Conservation (phyloP, 108 stramenopile species). For the Pelagomonas calceolata region DNA sequence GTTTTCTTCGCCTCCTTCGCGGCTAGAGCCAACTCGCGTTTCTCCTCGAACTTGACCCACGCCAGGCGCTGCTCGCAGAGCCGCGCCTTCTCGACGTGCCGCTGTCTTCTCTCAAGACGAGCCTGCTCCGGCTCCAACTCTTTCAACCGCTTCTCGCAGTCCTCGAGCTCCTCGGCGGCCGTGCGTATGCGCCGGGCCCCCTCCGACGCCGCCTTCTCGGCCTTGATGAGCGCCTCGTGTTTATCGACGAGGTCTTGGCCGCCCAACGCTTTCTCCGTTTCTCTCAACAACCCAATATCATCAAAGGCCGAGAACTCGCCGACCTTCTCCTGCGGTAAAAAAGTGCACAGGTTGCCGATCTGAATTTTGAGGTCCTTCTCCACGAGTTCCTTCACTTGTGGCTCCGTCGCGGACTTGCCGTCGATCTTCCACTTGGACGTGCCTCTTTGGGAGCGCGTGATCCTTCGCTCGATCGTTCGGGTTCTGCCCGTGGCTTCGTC, state of each 20-base stretch:
- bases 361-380: conserved; percentile 57
- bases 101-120: conserved; percentile 54
- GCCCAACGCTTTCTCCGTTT: conserved; percentile 68
- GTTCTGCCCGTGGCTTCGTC: background rate
- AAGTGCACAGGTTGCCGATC: conserved; percentile 87
- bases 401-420: conserved; percentile 28
- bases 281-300: conserved; percentile 55
- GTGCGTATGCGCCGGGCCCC: conserved; percentile 37
- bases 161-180: conserved; percentile 33
- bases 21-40: conserved; percentile 34
- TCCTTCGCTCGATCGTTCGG: conserved; percentile 11
- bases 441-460: conserved; percentile 8
- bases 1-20: conserved; percentile 22
- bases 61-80: conserved; percentile 49
- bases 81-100: conserved; percentile 37
- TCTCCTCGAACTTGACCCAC: conserved; percentile 55
- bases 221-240: conserved; percentile 58
- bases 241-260: conserved; percentile 43
- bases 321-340: conserved; percentile 89
- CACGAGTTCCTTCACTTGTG: conserved; percentile 54
- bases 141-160: conserved; percentile 40
- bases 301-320: conserved; percentile 73
- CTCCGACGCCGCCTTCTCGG: conserved; percentile 43
- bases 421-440: conserved; percentile 40
- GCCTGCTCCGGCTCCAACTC: conserved; percentile 54